A percentile compares a stretch with the other conserved stretches of the same genome.
Evolutionary conservation across 169 alveolate genomes (phyloP).

Genomic region (Eimeria acervulina): DNA sequence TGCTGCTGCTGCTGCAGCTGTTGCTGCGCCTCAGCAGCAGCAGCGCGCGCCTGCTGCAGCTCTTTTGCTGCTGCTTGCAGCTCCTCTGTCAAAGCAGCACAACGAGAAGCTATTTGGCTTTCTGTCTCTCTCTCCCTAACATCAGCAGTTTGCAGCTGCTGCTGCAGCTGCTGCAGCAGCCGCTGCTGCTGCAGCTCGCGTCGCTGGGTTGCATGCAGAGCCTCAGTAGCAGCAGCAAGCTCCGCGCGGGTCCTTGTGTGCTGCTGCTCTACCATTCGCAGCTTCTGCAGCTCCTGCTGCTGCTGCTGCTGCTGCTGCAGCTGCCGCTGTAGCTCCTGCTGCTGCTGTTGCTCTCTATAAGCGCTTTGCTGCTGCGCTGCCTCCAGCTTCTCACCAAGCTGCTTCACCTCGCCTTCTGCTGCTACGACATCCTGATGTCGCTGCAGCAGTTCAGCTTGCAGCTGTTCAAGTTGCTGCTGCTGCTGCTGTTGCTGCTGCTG

Average conservation of each 20-base stretch:
- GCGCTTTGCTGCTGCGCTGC: constrained; percentile 57
- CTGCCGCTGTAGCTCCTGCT: constrained; percentile 50
- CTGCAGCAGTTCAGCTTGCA: constrained; percentile 61
- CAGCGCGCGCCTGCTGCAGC: constrained; percentile 74
- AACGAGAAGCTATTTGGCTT: constrained; percentile 10
- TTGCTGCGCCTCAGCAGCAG: constrained; percentile 46
- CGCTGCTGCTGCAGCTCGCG: constrained; percentile 76
- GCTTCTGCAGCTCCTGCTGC: constrained; percentile 72
- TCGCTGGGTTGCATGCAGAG: constrained; percentile 56
- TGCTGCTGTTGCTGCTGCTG: constrained; percentile 72
- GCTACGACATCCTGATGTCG: constrained; percentile 47
- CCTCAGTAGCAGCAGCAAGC: constrained; percentile 62
- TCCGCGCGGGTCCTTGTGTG: constrained; percentile 54
- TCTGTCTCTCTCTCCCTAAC: constrained; percentile 22
- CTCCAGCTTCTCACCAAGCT: constrained; percentile 58
- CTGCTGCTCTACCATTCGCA: constrained; percentile 25
- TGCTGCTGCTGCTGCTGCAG: constrained; percentile 71
- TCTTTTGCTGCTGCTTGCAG: constrained; percentile 70
- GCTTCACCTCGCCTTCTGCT: constrained; percentile 49
- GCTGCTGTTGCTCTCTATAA: constrained; percentile 46
- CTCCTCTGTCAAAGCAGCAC: constrained; percentile 40
- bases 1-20: constrained; percentile 70
- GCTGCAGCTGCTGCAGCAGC: constrained; percentile 80
- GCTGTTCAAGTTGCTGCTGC: constrained; percentile 56
- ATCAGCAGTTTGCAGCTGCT: constrained; percentile 73